These are phyloP conservation scores for Diplodia sapinea DNA, from an alignment of 2,329 filamentous ascomycete species.

Conservation along the genomic window DNA sequence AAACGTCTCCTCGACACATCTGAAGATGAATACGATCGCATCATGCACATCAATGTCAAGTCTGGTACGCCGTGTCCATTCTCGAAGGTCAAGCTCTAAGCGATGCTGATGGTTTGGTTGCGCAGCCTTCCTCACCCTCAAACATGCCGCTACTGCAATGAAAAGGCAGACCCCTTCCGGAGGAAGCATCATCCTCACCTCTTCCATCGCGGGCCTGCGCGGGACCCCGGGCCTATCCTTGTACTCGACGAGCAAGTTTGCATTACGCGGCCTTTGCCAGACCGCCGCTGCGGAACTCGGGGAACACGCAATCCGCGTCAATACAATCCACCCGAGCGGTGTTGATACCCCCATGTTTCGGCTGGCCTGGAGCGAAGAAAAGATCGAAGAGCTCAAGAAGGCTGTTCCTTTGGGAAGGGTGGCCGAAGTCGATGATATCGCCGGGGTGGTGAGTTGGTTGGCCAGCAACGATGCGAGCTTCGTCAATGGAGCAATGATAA, in stretches of 20 bases:
- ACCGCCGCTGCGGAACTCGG: slow-evolving; percentile 49
- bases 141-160: slow-evolving; percentile 46
- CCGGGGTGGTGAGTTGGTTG: slow-evolving; percentile 48
- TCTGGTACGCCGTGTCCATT: slow-evolving; percentile 40
- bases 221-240: slow-evolving; percentile 46
- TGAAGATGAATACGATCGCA: slow-evolving; percentile 45
- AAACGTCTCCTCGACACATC: slow-evolving; percentile 46
- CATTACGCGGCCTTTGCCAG: slow-evolving; percentile 47
- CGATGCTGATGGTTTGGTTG: not conserved
- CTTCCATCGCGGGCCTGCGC: slow-evolving; percentile 48
- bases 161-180: slow-evolving; percentile 38
- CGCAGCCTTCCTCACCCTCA: slow-evolving; percentile 47
- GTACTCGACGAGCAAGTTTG: slow-evolving; percentile 49
- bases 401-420: slow-evolving; percentile 47
- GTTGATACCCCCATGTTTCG: slow-evolving; percentile 47
- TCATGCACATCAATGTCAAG: slow-evolving; percentile 48
- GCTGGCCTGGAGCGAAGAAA: slow-evolving; percentile 45
- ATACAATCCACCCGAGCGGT: slow-evolving; percentile 50
- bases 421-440: slow-evolving; percentile 47
- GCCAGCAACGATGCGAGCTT: slow-evolving; percentile 49
- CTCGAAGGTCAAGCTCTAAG: not conserved
- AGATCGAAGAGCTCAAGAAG: slow-evolving; percentile 42
- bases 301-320: slow-evolving; percentile 48
- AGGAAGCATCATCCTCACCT: slow-evolving; percentile 50
- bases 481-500: slow-evolving; percentile 46